These are phyloP conservation scores for Pseudocercospora vitis DNA, from an alignment of 2,329 filamentous ascomycete species.

Conservation along the genomic window DNA sequence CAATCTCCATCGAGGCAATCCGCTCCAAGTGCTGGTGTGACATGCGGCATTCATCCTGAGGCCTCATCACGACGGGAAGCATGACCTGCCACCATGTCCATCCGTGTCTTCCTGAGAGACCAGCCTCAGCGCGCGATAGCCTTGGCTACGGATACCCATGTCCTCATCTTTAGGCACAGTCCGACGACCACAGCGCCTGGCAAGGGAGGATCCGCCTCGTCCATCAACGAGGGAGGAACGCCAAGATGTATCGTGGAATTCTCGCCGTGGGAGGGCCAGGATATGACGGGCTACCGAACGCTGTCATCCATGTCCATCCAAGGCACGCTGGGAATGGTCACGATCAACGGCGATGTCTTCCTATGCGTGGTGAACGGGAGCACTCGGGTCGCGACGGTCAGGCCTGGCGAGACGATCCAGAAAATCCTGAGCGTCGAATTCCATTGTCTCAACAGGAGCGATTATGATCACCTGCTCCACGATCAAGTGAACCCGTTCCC, in stretches of 20 bases:
- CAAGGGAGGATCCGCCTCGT: constrained; percentile 48
- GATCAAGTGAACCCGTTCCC: constrained; percentile 58
- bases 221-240: constrained; percentile 41
- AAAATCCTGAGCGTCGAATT: constrained; percentile 86
- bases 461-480: constrained; percentile 75
- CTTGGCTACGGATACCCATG: constrained; percentile 74
- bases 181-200: constrained; percentile 60
- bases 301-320: constrained; percentile 73
- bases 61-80: no score
- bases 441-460: constrained; percentile 80
- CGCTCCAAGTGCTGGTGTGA: constrained; percentile 7
- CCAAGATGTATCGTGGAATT: constrained; percentile 88
- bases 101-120: constrained; percentile 81
- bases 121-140: constrained; percentile 84
- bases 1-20: neutral
- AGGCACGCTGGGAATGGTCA: constrained; percentile 85
- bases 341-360: constrained; percentile 81
- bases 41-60: neutral
- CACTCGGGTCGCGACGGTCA: constrained; percentile 73
- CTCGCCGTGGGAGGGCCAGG: constrained; percentile 60
- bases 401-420: constrained; percentile 86
- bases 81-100: constrained; percentile 52
- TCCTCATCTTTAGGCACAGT: constrained; percentile 80
- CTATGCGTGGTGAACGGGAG: constrained; percentile 84
- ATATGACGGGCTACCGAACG: constrained; percentile 74